Percentiles rank a stretch among this genome's conserved stretches.
Conservation (phyloP, 2,329 filamentous ascomycete genomes). For the Metarhizium rileyi region DNA sequence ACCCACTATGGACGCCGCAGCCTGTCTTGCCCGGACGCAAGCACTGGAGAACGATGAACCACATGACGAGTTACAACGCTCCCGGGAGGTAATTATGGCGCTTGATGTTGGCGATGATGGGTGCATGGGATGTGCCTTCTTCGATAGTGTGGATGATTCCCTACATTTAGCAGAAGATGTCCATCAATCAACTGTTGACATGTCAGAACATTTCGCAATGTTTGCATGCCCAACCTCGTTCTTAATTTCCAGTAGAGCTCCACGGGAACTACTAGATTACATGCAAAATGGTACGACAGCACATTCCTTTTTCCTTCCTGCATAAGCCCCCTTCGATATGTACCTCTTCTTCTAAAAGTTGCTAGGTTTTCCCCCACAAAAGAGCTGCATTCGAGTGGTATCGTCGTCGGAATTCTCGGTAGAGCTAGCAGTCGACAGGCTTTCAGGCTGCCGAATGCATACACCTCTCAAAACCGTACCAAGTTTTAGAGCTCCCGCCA, state of each 20-base stretch:
- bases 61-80: background rate
- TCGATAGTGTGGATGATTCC: conserved; percentile 57
- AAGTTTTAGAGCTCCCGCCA: background rate
- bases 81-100: conserved; percentile 63
- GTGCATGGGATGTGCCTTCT: conserved; percentile 77
- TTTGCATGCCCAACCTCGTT: conserved; percentile 46
- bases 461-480: background rate
- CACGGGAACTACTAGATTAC: conserved; percentile 26
- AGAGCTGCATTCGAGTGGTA: background rate
- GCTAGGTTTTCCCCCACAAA: background rate
- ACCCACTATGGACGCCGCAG: background rate
- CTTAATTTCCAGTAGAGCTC: conserved; percentile 38
- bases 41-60: background rate
- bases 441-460: background rate
- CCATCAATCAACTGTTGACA: conserved; percentile 55
- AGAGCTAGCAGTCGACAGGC: conserved; percentile 2
- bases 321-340: background rate
- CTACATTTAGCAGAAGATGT: conserved; percentile 73
- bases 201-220: conserved; percentile 51
- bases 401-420: conserved; percentile 5
- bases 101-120: conserved; percentile 63
- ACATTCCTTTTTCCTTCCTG: background rate
- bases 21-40: background rate
- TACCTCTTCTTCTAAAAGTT: conserved; percentile 11
- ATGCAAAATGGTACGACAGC: conserved; percentile 2